These are phyloP conservation scores for Porcisia hertigi DNA, from an alignment of 208 protist species.

Conservation along the genomic window DNA sequence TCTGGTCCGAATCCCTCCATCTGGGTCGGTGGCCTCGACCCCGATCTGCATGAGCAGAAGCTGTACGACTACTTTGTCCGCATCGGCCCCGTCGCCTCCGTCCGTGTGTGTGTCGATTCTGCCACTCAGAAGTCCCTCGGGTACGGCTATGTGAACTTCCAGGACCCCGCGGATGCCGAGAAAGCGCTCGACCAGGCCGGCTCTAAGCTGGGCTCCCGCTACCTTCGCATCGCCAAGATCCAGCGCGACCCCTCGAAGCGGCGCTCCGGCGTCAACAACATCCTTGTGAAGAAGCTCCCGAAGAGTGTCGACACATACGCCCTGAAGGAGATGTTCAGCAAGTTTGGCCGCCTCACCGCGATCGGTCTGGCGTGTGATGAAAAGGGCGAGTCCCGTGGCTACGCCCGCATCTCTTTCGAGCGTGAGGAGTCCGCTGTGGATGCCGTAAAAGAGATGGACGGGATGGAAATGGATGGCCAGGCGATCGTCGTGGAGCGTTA, in stretches of 20 bases:
- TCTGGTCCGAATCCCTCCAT: conserved; percentile 93
- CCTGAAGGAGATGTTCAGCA: conserved; percentile 93
- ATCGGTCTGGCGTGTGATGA: conserved; percentile 89
- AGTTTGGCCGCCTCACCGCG: conserved; percentile 94
- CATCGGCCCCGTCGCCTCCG: conserved; percentile 97
- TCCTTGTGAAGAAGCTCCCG: conserved; percentile 99
- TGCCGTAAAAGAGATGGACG: conserved; percentile 90
- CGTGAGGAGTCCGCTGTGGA: conserved; percentile 92
- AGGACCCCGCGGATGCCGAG: conserved; percentile 97
- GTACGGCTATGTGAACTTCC: conserved; percentile 99
- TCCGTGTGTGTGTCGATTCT: conserved; percentile 97
- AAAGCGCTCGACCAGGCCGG: conserved; percentile 98
- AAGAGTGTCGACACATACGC: conserved; percentile 95
- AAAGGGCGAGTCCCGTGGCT: conserved; percentile 92
- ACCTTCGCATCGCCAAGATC: conserved; percentile 98
- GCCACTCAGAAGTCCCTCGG: conserved; percentile 97
- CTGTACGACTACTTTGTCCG: conserved; percentile 98
- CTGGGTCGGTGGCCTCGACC: conserved; percentile 97
- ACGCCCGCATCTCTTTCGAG: conserved; percentile 98
- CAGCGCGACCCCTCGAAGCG: conserved; percentile 98
- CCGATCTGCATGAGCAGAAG: conserved; percentile 94
- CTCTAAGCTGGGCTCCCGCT: conserved; percentile 90
- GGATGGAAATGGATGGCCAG: conserved; percentile 86
- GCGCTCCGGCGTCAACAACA: conserved; percentile 97
- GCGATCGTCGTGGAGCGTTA: conserved; percentile 95